Conservation (phyloP, 768 basidiomycete species). For the Fistulinella prunicolor region DNA sequence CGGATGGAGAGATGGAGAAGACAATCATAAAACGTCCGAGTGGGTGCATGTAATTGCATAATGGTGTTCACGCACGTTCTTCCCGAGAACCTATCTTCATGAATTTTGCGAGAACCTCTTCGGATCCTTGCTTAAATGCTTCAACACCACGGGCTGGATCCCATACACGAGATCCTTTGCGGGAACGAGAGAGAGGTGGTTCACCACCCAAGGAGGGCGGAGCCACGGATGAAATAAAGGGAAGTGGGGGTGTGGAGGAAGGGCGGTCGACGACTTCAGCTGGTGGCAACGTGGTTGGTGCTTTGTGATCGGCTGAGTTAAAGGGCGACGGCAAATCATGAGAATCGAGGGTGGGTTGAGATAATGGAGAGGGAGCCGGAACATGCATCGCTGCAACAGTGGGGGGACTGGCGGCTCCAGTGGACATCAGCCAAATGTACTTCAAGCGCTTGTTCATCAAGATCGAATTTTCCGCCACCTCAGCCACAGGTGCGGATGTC, state of each 20-base stretch:
- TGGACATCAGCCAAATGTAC: slow-evolving; percentile 19
- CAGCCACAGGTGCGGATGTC: slow-evolving; percentile 11
- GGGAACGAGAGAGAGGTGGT: slow-evolving; percentile 29
- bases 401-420: slow-evolving; percentile 2
- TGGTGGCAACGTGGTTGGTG: too few species aligned
- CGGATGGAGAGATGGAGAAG: not conserved
- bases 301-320: not conserved
- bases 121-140: slow-evolving; percentile 81
- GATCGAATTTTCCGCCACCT: slow-evolving; percentile 22
- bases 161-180: slow-evolving; percentile 67
- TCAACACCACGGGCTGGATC: slow-evolving; percentile 86
- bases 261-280: too few species aligned
- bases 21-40: not conserved
- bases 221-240: slow-evolving; percentile 55
- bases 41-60: not conserved
- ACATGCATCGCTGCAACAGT: not conserved
- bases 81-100: slow-evolving; percentile 76
- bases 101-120: slow-evolving; percentile 83
- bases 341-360: slow-evolving; percentile 14
- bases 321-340: slow-evolving; percentile 16
- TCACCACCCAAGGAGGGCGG: slow-evolving; percentile 50
- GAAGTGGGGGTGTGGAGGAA: slow-evolving; percentile 20
- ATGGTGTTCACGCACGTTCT: slow-evolving; percentile 33
- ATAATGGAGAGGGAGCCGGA: slow-evolving; percentile 2
- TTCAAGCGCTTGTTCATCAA: slow-evolving; percentile 19